A percentile compares a stretch with the other conserved stretches of the same genome.
Evolutionary conservation across 202 grass and related monocot species (phyloP).

Genomic region (Setaria italica): DNA sequence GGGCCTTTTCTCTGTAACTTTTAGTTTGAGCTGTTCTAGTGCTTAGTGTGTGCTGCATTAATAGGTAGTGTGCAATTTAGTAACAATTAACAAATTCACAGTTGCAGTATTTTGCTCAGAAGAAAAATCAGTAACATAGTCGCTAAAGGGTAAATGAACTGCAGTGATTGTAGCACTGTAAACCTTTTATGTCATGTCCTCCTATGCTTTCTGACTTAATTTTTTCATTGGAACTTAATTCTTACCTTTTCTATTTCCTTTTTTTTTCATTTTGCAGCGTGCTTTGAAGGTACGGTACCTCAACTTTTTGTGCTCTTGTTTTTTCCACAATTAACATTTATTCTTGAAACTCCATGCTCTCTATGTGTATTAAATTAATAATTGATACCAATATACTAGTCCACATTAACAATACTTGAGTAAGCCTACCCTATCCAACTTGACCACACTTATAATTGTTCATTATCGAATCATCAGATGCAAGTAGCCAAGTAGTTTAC

Average conservation of each 20-base stretch:
- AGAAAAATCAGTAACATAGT: not conserved
- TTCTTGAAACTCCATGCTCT: not conserved
- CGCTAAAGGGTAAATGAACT: constrained; percentile 17
- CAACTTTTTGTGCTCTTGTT: constrained; percentile 17
- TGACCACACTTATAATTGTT: not conserved
- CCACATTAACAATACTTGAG: constrained; percentile 31
- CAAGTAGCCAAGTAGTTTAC: constrained; percentile 15
- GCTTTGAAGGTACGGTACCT: constrained; percentile 78
- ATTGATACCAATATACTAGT: not conserved
- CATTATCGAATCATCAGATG: constrained; percentile 17
- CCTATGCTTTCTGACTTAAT: constrained; percentile 31
- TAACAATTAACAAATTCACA: not conserved
- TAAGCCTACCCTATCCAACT: constrained; percentile 11
- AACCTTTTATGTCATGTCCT: constrained; percentile 1
- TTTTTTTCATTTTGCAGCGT: constrained; percentile 63
- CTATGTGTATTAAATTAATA: constrained; percentile 6
- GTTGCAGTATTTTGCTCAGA: not conserved
- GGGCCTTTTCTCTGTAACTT: constrained; percentile 1
- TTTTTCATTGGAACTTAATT: constrained; percentile 26
- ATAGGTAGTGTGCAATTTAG: constrained; percentile 16
- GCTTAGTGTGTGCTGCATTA: constrained; percentile 5
- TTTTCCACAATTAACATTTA: constrained; percentile 28
- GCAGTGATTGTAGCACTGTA: constrained; percentile 22
- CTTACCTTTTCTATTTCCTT: constrained; percentile 51
- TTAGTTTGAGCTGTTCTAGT: constrained; percentile 16